Conservation (phyloP, 805 yeast species). For the Kuraishia molischiana region DNA sequence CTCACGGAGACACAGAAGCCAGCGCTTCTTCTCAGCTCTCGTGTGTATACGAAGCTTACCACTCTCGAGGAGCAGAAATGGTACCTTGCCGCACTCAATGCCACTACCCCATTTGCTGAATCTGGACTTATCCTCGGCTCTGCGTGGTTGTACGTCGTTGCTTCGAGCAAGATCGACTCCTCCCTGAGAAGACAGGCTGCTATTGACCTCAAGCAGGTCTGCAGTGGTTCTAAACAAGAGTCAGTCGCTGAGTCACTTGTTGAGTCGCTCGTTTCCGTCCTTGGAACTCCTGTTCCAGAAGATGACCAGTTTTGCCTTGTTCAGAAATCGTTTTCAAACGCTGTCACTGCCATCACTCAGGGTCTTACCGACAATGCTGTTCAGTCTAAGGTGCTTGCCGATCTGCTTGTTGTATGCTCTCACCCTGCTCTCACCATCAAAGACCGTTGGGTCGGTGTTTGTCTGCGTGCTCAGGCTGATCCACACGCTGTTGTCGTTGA, state of each 20-base stretch:
- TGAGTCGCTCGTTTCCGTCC: constrained; percentile 22
- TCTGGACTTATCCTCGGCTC: constrained; percentile 24
- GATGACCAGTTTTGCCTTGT: constrained; percentile 11
- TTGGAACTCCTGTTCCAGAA: constrained; percentile 9
- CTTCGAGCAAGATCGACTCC: constrained; percentile 29
- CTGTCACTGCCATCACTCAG: constrained; percentile 27
- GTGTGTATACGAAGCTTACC: constrained; percentile 39
- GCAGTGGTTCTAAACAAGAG: constrained; percentile 18
- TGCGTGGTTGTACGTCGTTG: constrained; percentile 37
- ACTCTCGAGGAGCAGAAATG: constrained; percentile 37
- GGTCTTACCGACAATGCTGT: constrained; percentile 6
- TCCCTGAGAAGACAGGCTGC: constrained; percentile 23
- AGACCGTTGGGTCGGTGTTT: constrained; percentile 73
- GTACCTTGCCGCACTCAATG: constrained; percentile 37
- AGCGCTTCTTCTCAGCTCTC: constrained; percentile 36
- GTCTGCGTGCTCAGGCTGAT: constrained; percentile 48
- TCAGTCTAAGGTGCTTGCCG: constrained; percentile 23
- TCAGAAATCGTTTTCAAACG: constrained; percentile 18
- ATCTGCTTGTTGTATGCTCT: constrained; percentile 35
- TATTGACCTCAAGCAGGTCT: constrained; percentile 19
- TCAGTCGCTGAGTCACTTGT: constrained; percentile 34
- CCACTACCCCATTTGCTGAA: constrained; percentile 13
- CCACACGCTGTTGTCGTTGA: constrained; percentile 45
- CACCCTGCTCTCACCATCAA: constrained; percentile 24
- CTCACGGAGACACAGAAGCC: constrained; percentile 28